Conservation (phyloP, 192 early-diverging fungal species). For the Oehlia diaphana region DNA sequence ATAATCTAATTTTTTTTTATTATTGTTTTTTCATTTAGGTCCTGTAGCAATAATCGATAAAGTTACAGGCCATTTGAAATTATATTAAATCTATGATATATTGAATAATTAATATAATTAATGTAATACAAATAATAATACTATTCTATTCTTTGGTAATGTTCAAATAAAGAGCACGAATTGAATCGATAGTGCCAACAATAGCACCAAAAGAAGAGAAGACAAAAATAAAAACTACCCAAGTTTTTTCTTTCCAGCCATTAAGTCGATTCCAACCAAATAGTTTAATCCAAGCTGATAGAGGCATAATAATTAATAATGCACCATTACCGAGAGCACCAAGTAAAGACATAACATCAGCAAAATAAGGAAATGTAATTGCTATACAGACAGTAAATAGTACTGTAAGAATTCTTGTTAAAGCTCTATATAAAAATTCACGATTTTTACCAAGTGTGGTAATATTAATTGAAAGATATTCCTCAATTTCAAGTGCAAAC, state of each 20-base stretch:
- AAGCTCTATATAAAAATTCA: slow-evolving; percentile 45
- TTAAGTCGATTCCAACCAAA: slow-evolving; percentile 47
- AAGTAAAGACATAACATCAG: slow-evolving; percentile 59
- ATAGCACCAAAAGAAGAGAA: slow-evolving; percentile 18
- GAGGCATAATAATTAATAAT: slow-evolving; percentile 59
- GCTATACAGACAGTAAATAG: slow-evolving; percentile 42
- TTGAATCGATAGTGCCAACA: slow-evolving; percentile 22
- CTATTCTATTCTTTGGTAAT: neutral
- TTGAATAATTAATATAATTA: neutral
- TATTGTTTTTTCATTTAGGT: slow-evolving; percentile 26
- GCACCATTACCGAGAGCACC: slow-evolving; percentile 56
- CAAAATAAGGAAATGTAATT: slow-evolving; percentile 57
- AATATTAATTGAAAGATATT: slow-evolving; percentile 48
- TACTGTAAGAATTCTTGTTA: slow-evolving; percentile 51
- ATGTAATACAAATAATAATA: too few relatives aligned
- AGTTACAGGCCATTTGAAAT: slow-evolving; percentile 44
- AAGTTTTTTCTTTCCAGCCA: slow-evolving; percentile 37
- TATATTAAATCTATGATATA: slow-evolving; percentile 30
- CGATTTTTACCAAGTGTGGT: slow-evolving; percentile 33
- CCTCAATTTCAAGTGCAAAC: slow-evolving; percentile 63
- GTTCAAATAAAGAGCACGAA: neutral
- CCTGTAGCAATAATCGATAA: slow-evolving; percentile 40
- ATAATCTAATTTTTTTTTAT: neutral
- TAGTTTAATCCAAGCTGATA: slow-evolving; percentile 50
- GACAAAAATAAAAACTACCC: slow-evolving; percentile 34